A percentile compares a stretch with the other conserved stretches of the same genome.
These are phyloP conservation scores for Fusarium tricinctum DNA, from an alignment of 2,329 filamentous ascomycete species.

Conservation along the genomic window DNA sequence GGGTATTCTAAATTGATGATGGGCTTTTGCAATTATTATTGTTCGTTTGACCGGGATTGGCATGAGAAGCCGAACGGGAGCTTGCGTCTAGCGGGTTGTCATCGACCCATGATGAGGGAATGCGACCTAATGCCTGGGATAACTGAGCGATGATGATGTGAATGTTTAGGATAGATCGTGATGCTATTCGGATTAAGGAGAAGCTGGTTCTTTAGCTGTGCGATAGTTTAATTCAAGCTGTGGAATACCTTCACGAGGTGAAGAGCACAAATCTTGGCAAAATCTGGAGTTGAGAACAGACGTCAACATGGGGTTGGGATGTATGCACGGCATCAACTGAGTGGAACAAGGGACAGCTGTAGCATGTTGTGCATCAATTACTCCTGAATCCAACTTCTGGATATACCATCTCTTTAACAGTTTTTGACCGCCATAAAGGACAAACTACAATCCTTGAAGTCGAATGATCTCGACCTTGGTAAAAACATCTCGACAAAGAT, in stretches of 20 bases:
- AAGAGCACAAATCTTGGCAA: background rate
- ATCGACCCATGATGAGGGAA: constrained; percentile 8
- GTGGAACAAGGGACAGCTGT: constrained; percentile 8
- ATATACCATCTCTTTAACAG: background rate
- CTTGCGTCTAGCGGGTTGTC: constrained; percentile 7
- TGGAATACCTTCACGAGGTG: background rate
- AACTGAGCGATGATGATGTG: background rate
- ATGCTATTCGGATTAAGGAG: constrained; percentile 6
- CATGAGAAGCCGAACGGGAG: constrained; percentile 4
- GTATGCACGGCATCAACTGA: constrained; percentile 31
- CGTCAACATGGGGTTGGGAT: constrained; percentile 18
- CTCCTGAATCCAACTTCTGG: background rate
- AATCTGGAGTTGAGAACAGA: constrained; percentile 21
- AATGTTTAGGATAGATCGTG: constrained; percentile 8
- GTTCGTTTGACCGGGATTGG: constrained; percentile 16
- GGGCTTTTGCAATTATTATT: constrained; percentile 9
- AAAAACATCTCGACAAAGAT: background rate
- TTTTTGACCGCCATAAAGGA: background rate
- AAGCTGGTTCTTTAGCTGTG: background rate
- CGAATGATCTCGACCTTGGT: constrained; percentile 11
- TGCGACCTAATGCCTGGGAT: background rate
- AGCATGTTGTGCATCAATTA: constrained; percentile 16
- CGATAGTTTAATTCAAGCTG: background rate
- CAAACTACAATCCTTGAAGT: background rate
- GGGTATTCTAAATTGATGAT: background rate